phyloP scores from a whole-genome alignment of 257 asterid genomes.

The Primulina huaijiensis region DNA sequence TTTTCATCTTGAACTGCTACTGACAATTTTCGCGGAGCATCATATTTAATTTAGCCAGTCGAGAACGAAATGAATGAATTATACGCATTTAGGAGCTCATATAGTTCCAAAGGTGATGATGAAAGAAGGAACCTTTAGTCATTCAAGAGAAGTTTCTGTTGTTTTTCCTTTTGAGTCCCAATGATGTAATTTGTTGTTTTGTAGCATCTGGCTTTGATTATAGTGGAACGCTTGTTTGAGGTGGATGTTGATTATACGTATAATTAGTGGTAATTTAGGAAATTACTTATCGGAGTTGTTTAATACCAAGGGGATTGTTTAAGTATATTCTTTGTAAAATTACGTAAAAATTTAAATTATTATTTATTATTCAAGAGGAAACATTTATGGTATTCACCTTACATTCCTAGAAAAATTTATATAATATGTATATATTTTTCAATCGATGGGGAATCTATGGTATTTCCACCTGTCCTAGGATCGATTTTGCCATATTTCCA shows the following conservation, averaged over 20 bases:
- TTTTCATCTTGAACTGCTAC: conserved; percentile 25
- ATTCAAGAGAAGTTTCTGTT: neutral
- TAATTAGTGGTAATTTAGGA: neutral
- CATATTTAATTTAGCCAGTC: conserved; percentile 3
- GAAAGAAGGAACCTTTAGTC: neutral
- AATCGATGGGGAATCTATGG: too few relatives aligned
- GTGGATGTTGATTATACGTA: neutral
- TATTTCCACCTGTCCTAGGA: too few relatives aligned
- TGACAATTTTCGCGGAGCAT: conserved; percentile 20
- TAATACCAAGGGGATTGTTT: too few relatives aligned
- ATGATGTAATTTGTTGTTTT: neutral
- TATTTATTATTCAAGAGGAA: too few relatives aligned
- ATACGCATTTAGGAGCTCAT: neutral
- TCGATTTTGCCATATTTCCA: too few relatives aligned
- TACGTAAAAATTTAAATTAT: too few relatives aligned
- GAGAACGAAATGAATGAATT: neutral
- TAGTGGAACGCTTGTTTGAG: neutral
- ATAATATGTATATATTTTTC: too few relatives aligned
- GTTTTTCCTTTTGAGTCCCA: neutral
- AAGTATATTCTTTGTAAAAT: too few relatives aligned
- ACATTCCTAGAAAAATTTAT: too few relatives aligned
- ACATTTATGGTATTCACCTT: too few relatives aligned
- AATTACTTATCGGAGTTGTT: neutral
- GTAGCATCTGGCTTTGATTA: neutral
- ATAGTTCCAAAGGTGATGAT: neutral